Conservation (phyloP, 768 basidiomycete genomes). For the Boletus subparvulus region DNA sequence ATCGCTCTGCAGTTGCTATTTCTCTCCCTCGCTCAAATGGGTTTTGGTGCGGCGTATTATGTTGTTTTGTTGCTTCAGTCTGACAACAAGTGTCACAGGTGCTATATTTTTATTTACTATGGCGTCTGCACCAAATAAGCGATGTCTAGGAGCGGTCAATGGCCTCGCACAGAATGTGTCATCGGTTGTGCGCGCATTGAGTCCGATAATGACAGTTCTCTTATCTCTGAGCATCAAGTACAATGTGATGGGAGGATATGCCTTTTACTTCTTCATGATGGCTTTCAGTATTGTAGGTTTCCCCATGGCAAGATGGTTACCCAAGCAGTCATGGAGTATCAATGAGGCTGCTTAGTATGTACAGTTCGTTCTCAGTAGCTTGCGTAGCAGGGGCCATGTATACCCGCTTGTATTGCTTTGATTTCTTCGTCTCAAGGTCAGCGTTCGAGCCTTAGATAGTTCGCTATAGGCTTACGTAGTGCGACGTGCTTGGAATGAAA, state of each 20-base stretch:
- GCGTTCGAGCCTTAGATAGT: background rate
- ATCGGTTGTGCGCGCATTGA: constrained; percentile 22
- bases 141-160: constrained; percentile 62
- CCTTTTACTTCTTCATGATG: constrained; percentile 23
- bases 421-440: constrained; percentile 9
- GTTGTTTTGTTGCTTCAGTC: background rate
- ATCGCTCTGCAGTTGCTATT: background rate
- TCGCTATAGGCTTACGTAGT: constrained; percentile 9
- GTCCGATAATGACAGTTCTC: constrained; percentile 26
- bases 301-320: background rate
- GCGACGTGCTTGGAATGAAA: constrained; percentile 9
- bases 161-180: constrained; percentile 35
- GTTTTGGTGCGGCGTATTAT: background rate
- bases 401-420: constrained; percentile 17
- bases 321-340: background rate
- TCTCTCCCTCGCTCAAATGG: background rate
- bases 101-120: background rate
- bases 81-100: background rate
- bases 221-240: constrained; percentile 30
- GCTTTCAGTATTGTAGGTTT: background rate
- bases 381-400: constrained; percentile 1
- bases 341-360: background rate
- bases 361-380: background rate
- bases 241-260: constrained; percentile 29
- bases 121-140: constrained; percentile 56